Conservation (phyloP, 148 eudicot genomes). For the Heliamphora exappendiculata region DNA sequence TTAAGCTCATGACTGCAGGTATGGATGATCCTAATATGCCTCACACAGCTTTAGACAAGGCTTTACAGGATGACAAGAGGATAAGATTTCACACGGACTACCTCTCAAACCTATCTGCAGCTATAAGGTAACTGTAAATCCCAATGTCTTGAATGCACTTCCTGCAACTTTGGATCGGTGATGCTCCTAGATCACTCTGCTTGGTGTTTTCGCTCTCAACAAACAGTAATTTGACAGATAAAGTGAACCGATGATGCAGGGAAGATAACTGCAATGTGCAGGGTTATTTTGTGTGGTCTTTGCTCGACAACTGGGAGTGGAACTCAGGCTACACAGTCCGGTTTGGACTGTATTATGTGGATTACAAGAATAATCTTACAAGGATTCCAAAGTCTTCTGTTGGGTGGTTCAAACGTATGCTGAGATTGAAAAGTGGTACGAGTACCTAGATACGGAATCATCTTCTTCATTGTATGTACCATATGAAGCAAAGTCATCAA, state of each 20-base stretch:
- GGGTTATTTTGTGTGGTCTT: conserved; percentile 94
- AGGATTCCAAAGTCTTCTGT: conserved; percentile 86
- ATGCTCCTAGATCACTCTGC: background rate
- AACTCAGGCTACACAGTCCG: conserved; percentile 69
- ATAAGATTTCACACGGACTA: conserved; percentile 77
- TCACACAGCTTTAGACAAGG: conserved; percentile 39
- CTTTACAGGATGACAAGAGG: conserved; percentile 75
- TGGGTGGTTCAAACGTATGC: conserved; percentile 63
- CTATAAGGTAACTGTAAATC: conserved; percentile 54
- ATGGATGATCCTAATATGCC: conserved; percentile 69
- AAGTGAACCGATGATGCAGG: conserved; percentile 37
- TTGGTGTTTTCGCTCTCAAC: background rate
- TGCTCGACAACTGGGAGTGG: conserved; percentile 99
- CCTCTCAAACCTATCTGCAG: conserved; percentile 89
- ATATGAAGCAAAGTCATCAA: background rate
- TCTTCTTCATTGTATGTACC: background rate
- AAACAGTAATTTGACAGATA: background rate
- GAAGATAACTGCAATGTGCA: conserved; percentile 70
- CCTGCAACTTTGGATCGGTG: background rate
- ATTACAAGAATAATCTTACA: conserved; percentile 76
- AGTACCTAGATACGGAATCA: conserved; percentile 3
- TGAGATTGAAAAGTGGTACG: conserved; percentile 23
- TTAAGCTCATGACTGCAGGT: conserved; percentile 32
- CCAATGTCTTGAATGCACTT: too few species aligned
- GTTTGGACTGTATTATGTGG: conserved; percentile 89